phyloP scores from a whole-genome alignment of 2,329 filamentous ascomycete genomes.

The Penicillium psychrosexuale region DNA sequence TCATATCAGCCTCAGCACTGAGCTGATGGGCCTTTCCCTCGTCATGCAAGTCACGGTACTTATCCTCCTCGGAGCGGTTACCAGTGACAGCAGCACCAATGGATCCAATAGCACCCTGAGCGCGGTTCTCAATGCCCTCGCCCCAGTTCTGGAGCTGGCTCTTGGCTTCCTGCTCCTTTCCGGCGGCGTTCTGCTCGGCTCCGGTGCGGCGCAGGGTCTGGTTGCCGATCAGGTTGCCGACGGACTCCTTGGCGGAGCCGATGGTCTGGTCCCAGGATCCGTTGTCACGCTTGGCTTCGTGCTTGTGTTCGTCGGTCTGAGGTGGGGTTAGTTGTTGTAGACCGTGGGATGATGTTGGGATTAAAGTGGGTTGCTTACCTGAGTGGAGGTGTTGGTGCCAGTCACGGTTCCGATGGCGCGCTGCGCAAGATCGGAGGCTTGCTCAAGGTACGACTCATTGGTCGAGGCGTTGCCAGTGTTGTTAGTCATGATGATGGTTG shows the following conservation, averaged over 20 bases:
- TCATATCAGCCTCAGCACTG: slow-evolving; percentile 75
- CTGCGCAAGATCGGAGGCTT: slow-evolving; percentile 69
- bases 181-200: slow-evolving; percentile 72
- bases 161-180: slow-evolving; percentile 76
- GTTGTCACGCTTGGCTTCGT: slow-evolving; percentile 65
- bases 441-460: slow-evolving; percentile 72
- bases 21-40: slow-evolving; percentile 80
- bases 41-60: slow-evolving; percentile 69
- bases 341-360: neutral
- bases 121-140: slow-evolving; percentile 63
- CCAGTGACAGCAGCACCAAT: slow-evolving; percentile 71
- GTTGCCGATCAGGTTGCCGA: slow-evolving; percentile 72
- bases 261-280: slow-evolving; percentile 86
- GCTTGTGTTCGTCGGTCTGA: slow-evolving; percentile 64
- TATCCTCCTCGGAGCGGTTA: slow-evolving; percentile 61
- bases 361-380: slow-evolving; percentile 44
- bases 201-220: slow-evolving; percentile 73
- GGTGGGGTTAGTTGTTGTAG: slow-evolving; percentile 33
- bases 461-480: slow-evolving; percentile 58
- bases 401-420: slow-evolving; percentile 68
- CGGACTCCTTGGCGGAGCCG: slow-evolving; percentile 77
- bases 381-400: slow-evolving; percentile 66
- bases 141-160: slow-evolving; percentile 76
- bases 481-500: slow-evolving; percentile 28
- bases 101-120: slow-evolving; percentile 67